phyloP scores from a whole-genome alignment of 768 basidiomycete genomes.

The Lentinula aciculospora region DNA sequence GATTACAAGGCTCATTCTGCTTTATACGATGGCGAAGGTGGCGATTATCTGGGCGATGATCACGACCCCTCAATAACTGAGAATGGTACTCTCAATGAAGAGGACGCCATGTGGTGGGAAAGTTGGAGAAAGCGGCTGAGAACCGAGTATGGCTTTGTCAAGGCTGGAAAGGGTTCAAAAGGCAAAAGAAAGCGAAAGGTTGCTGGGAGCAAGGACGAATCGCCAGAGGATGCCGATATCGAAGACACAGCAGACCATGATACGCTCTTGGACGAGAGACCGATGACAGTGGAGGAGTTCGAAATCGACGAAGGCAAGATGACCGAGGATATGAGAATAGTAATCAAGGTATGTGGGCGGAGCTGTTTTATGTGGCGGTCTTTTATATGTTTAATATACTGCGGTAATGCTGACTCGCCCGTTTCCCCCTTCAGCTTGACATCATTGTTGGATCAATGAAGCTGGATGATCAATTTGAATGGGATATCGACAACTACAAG shows the following conservation, averaged over 20 bases:
- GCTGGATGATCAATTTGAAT: slow-evolving; percentile 95
- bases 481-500: slow-evolving; percentile 81
- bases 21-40: slow-evolving; percentile 44
- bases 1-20: slow-evolving; percentile 70
- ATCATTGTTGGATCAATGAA: slow-evolving; percentile 92
- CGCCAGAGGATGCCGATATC: slow-evolving; percentile 17
- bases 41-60: slow-evolving; percentile 20
- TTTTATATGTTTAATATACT: slow-evolving; percentile 5
- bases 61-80: slow-evolving; percentile 13
- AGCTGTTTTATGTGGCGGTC: background rate
- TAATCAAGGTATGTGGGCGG: slow-evolving; percentile 70
- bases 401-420: slow-evolving; percentile 3
- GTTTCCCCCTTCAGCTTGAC: slow-evolving; percentile 61
- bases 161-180: slow-evolving; percentile 22
- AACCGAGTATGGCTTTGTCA: slow-evolving; percentile 26
- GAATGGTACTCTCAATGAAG: slow-evolving; percentile 43
- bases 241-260: slow-evolving; percentile 11
- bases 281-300: slow-evolving; percentile 55
- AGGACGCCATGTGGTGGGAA: slow-evolving; percentile 61
- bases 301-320: slow-evolving; percentile 59
- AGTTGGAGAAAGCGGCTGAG: slow-evolving; percentile 58
- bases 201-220: slow-evolving; percentile 17
- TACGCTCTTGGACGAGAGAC: slow-evolving; percentile 26
- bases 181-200: slow-evolving; percentile 39
- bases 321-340: slow-evolving; percentile 85